Evolutionary conservation across 176 grass and related monocot species (phyloP).

Genomic region (Hordeum vulgare): MorexV3_pseudomolecules_assembly NC_058520.1:22716498-22716997

Average conservation of each 20-base stretch:
- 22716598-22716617: neutral
- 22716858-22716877: neutral
- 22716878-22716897: neutral
- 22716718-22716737: no score
- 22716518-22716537: conserved; percentile 4
- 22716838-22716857: neutral
- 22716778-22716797: neutral
- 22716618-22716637: neutral
- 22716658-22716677: neutral
- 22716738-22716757: no score
- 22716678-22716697: no score
- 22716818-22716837: neutral
- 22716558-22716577: neutral
- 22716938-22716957: neutral
- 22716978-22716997: neutral
- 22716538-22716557: neutral
- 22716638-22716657: neutral
- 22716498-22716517: conserved; percentile 1
- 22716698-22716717: no score
- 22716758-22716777: no score
- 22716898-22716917: neutral
- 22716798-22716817: neutral
- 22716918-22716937: neutral
- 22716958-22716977: neutral
- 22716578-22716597: conserved; percentile 5